These are phyloP conservation scores for Geranomyces variabilis DNA, from an alignment of 192 early-diverging fungal genomes.

Conservation along the genomic window DNA sequence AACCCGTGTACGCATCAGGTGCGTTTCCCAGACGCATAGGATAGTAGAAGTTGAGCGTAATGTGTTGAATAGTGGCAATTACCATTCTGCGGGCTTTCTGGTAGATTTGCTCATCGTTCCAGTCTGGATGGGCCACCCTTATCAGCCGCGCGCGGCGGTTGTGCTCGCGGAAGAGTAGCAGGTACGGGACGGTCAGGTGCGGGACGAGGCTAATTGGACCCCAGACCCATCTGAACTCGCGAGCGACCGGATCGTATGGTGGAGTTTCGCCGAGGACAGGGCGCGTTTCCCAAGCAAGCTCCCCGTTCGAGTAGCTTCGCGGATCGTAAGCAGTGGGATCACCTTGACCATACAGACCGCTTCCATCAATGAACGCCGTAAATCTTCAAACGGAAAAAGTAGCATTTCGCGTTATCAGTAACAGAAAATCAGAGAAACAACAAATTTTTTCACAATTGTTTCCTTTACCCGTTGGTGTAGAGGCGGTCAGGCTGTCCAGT, in stretches of 20 bases:
- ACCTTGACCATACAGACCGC: slow-evolving; percentile 32
- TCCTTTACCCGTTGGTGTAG: slow-evolving; percentile 24
- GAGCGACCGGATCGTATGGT: slow-evolving; percentile 14
- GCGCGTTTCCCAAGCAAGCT: slow-evolving; percentile 15
- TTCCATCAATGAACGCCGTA: slow-evolving; percentile 38
- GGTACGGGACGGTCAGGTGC: slow-evolving; percentile 27
- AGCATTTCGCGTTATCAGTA: too few species aligned
- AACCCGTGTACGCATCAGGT: slow-evolving; percentile 38
- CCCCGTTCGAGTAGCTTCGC: background rate
- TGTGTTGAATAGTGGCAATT: slow-evolving; percentile 48
- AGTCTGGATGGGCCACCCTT: slow-evolving; percentile 20
- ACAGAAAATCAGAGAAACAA: too few species aligned
- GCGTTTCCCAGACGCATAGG: slow-evolving; percentile 38
- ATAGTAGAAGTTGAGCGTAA: slow-evolving; percentile 42
- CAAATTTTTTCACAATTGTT: too few species aligned
- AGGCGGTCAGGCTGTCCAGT: background rate
- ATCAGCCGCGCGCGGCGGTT: slow-evolving; percentile 44
- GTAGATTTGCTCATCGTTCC: slow-evolving; percentile 39
- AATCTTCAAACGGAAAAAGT: too few species aligned
- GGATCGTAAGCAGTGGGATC: background rate
- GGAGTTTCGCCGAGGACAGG: slow-evolving; percentile 26
- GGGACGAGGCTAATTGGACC: background rate
- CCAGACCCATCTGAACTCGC: slow-evolving; percentile 21
- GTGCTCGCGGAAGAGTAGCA: slow-evolving; percentile 45
- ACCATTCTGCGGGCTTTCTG: slow-evolving; percentile 46